Conservation (phyloP, 306 rosid genomes). For the Citrullus colocynthis region DNA sequence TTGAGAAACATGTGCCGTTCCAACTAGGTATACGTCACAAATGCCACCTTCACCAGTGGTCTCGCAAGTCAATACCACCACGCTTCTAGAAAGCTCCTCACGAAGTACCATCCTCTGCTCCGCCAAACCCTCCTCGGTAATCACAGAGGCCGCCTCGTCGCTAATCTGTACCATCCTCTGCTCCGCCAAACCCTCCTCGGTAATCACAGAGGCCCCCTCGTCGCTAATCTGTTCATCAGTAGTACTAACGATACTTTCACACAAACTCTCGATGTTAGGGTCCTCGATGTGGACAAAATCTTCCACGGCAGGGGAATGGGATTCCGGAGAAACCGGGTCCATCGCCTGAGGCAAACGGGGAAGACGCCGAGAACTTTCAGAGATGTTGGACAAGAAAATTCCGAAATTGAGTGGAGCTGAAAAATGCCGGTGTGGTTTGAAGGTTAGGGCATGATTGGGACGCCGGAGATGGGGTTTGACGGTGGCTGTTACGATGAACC, state of each 20-base stretch:
- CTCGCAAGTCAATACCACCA: conserved; percentile 57
- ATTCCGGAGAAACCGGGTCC: conserved; percentile 37
- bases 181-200: conserved; percentile 25
- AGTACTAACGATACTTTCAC: conserved; percentile 64
- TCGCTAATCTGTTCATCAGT: conserved; percentile 37
- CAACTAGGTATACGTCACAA: conserved; percentile 75
- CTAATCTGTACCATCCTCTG: conserved; percentile 22
- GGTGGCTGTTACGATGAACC: not conserved
- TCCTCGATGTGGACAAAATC: conserved; percentile 66
- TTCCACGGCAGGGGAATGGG: conserved; percentile 28
- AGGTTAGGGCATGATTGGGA: not conserved
- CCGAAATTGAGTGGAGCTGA: conserved; percentile 10
- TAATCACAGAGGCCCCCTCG: conserved; percentile 2
- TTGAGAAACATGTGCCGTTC: conserved; percentile 88
- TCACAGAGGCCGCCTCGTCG: conserved; percentile 6
- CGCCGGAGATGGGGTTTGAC: not conserved
- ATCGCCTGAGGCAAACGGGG: conserved; percentile 21
- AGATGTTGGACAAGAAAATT: not conserved
- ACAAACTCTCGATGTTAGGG: conserved; percentile 41
- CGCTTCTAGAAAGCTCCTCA: conserved; percentile 60
- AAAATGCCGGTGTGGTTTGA: conserved; percentile 10
- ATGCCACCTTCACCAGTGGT: conserved; percentile 47
- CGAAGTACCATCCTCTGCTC: conserved; percentile 39
- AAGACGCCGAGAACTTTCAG: conserved; percentile 10
- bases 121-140: conserved; percentile 18